Percentiles rank a stretch among this genome's conserved stretches.
Conservation (phyloP, 257 asterid genomes). For the Scutellaria barbata region DNA sequence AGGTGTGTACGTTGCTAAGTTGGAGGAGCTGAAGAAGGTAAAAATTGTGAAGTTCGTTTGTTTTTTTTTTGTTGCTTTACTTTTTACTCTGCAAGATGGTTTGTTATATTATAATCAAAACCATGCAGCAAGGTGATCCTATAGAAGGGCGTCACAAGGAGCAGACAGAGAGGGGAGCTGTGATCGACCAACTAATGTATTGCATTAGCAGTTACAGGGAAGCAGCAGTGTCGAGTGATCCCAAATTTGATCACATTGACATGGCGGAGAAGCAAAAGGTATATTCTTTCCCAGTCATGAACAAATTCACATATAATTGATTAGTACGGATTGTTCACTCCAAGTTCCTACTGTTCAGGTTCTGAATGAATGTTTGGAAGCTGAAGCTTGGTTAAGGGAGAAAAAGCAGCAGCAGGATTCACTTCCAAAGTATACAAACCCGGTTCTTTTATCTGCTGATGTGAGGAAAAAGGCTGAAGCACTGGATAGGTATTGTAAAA, state of each 20-base stretch:
- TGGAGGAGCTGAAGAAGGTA: constrained; percentile 73
- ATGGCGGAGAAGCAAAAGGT: constrained; percentile 79
- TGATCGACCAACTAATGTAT: constrained; percentile 57
- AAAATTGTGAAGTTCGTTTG: background rate
- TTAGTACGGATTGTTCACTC: background rate
- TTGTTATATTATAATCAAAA: background rate
- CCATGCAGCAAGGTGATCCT: constrained; percentile 83
- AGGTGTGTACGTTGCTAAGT: constrained; percentile 65
- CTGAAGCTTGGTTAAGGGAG: constrained; percentile 88
- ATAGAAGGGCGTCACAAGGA: constrained; percentile 83
- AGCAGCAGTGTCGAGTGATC: constrained; percentile 69
- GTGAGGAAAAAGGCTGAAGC: constrained; percentile 79
- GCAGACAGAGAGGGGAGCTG: constrained; percentile 65
- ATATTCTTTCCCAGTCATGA: background rate
- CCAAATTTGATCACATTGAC: constrained; percentile 86
- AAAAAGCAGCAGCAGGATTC: constrained; percentile 77
- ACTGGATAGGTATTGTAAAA: constrained; percentile 62
- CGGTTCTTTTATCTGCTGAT: constrained; percentile 74
- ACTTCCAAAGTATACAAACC: constrained; percentile 69
- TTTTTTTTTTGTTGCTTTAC: background rate
- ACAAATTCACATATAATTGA: too few species aligned
- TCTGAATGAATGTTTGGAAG: constrained; percentile 70
- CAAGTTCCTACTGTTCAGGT: constrained; percentile 49
- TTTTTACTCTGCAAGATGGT: background rate
- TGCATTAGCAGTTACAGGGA: constrained; percentile 82